Base-by-base conservation (phyloP, 306 rosid genomes). In the Cicer pinnatifidum region DNA sequence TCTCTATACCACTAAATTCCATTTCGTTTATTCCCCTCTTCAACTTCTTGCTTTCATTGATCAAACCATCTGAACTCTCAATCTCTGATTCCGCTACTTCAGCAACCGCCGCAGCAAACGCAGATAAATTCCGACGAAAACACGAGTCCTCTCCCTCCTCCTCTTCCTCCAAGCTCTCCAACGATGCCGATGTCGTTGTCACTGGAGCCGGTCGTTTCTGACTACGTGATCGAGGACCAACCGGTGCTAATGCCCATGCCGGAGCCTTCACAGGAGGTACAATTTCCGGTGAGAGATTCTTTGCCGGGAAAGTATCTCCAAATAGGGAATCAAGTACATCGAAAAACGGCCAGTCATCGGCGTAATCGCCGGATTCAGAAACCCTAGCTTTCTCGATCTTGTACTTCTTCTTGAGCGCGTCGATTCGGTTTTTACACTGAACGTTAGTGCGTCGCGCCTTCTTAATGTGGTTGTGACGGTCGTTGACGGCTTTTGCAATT, bases 341-440 rank as follows among this genome's bases (percentile, higher is more conserved):
- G 20, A 89, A 91, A 82, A 87, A 84, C 1, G 89, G 86, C 92
- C 92, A 91, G 0, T 82, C 8, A 72, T 85, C 70, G 33, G 76
- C 59, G 77, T 76, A 82, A 6, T 41, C 13, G 1, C 84, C 84
- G 50, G 88, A 83, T 6, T 86, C 88, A 33, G 70, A 71, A 82
- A 81, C 83, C 86, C 82, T 89, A 67, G 84, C 85, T 68, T 83
- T 89, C 80, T 91, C 94, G 85, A 87, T 71, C 87, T 87, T 85
- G 76, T 81, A 91, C 92, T 81, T 91, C 82, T 85, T 91, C 76
- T 87, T 91, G 0, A 91, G 89, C 48, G 95, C 85, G 75, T 87
- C 92, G 79, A 91, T 83, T 50, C 94, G 92, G 78, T 87, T 87
- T 70, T 87, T 87, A 71, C 95, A 91, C 84, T 91, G 97, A 71